Evolutionary conservation across 805 yeast species (phyloP).

Genomic region (Yarrowia divulgata): DNA sequence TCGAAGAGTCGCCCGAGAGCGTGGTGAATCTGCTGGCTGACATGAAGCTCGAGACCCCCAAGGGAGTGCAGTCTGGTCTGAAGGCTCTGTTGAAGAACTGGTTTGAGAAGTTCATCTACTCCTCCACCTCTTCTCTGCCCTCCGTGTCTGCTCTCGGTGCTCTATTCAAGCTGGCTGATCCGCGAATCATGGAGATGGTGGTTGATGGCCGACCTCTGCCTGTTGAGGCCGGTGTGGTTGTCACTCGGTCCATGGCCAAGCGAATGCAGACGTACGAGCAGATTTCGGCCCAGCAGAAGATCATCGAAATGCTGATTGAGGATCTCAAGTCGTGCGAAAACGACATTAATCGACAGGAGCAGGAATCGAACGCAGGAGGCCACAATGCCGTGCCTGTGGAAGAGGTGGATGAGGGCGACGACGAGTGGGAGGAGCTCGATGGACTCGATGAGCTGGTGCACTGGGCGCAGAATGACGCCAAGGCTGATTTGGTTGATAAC

Average conservation of each 20-base stretch:
- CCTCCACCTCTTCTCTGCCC: slow-evolving; percentile 41
- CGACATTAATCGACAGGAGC: slow-evolving; percentile 48
- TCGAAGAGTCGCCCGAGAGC: slow-evolving; percentile 65
- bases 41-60: slow-evolving; percentile 45
- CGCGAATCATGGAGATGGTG: slow-evolving; percentile 56
- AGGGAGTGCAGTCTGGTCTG: slow-evolving; percentile 47
- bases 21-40: slow-evolving; percentile 67
- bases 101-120: slow-evolving; percentile 58
- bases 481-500: slow-evolving; percentile 9
- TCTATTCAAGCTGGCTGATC: slow-evolving; percentile 66
- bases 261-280: slow-evolving; percentile 57
- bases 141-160: slow-evolving; percentile 75
- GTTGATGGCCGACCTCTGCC: slow-evolving; percentile 84
- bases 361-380: slow-evolving; percentile 40
- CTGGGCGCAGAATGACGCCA: slow-evolving; percentile 40
- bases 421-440: slow-evolving; percentile 52
- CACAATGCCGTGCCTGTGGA: slow-evolving; percentile 10
- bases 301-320: slow-evolving; percentile 69
- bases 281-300: slow-evolving; percentile 73
- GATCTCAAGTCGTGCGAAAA: slow-evolving; percentile 73
- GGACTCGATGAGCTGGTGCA: slow-evolving; percentile 44
- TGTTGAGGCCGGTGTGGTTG: slow-evolving; percentile 64
- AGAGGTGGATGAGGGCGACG: slow-evolving; percentile 50
- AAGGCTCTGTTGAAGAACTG: slow-evolving; percentile 73
- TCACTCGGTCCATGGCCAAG: slow-evolving; percentile 86